Evolutionary conservation across 148 eudicot genomes (phyloP), one percentile per base, ranked within the genome.

Genomic region (Vaccinium myrtillus): DNA sequence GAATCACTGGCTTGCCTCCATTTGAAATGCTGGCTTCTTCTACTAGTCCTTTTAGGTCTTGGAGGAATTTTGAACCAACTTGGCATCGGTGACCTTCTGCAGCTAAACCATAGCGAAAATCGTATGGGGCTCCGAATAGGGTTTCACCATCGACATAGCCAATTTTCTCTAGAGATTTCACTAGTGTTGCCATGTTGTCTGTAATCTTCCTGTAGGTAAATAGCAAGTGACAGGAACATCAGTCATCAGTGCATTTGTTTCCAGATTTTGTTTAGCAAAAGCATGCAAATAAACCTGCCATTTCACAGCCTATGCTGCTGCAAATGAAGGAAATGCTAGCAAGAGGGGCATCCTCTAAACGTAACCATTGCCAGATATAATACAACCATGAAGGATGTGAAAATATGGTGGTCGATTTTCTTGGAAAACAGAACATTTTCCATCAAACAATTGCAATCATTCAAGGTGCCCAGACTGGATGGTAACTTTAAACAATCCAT

Each of bases 111-210:
- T 97, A 95, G 0, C 99, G 95, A 49, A 97, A 97, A 86, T 97
- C 99, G 32, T 97, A 97, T 0, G 99, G 98, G 9, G 99, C 98
- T 83, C 98, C 99, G 36, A 88, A 97, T 12, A 97, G 93, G 84
- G 91, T 94, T 81, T 89, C 10, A 0, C 93, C 90, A 7, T 91
- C 94, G 0, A 67, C 46, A 76, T 94, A 97, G 21, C 99, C 99
- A 65, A 91, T 78, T 69, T 87, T 43, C 84, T 95, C 88, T 1
- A 97, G 85, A 25, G 98, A 90, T 71, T 87, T 77, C 4, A 94
- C 95, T 8, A 97, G 88, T 8, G 96, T 86, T 46, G 89, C 95
- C 98, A 95, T 93, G 87, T 97, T 95, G n/a, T 87, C 46, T 54
- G 95, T 89, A 13, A 91, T 87, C 14, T 79, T 70, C 88, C 98